Evolutionary conservation across 805 yeast species (phyloP).

Genomic region (Teunomyces barrocoloradensis): DNA sequence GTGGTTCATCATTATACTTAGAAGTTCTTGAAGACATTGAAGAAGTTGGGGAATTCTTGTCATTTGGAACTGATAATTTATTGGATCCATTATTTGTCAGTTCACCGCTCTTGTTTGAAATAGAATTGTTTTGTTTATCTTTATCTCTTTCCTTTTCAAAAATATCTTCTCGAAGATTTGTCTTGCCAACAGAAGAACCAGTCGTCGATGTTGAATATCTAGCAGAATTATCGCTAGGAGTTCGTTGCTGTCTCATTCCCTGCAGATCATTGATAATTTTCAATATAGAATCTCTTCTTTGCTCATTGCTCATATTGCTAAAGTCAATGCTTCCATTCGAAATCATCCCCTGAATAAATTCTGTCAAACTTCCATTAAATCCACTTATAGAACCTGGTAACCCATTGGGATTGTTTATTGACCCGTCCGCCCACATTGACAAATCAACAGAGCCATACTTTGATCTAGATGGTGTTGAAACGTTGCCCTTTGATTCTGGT

Average conservation of each 20-base stretch:
- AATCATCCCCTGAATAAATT: constrained; percentile 30
- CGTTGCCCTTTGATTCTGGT: not conserved
- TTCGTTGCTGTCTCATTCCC: constrained; percentile 8
- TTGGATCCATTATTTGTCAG: constrained; percentile 3
- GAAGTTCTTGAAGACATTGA: constrained; percentile 35
- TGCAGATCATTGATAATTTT: constrained; percentile 37
- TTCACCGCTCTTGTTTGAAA: not conserved
- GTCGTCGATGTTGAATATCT: not conserved
- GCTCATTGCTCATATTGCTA: constrained; percentile 37
- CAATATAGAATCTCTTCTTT: constrained; percentile 39
- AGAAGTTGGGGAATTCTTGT: constrained; percentile 33
- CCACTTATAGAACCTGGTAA: constrained; percentile 28
- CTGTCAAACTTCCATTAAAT: constrained; percentile 30
- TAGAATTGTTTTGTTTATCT: not conserved
- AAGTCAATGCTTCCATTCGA: constrained; percentile 39
- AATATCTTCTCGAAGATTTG: constrained; percentile 36
- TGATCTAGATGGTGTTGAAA: constrained; percentile 15
- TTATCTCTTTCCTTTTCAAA: constrained; percentile 21
- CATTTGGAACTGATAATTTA: constrained; percentile 10
- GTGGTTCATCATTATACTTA: constrained; percentile 33
- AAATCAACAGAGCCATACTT: constrained; percentile 29
- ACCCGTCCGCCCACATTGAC: constrained; percentile 14
- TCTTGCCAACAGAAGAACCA: constrained; percentile 5
- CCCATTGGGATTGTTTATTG: constrained; percentile 15
- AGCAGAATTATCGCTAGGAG: constrained; percentile 4